Evolutionary conservation across 2,329 filamentous ascomycete genomes (phyloP).

Genomic region (Sclerotinia spermophila): DNA sequence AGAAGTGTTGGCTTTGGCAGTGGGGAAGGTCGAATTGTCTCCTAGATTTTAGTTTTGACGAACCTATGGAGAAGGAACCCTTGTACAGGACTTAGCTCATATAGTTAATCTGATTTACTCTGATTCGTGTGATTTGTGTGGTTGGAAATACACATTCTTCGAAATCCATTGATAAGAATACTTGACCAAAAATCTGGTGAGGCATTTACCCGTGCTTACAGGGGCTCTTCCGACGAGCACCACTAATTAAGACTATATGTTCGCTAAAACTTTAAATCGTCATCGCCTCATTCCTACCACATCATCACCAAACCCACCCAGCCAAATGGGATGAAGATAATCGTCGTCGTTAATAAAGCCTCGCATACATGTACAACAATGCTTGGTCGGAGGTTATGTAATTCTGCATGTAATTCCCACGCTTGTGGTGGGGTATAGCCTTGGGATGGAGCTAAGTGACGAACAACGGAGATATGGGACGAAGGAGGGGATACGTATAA

Average conservation of each 20-base stretch:
- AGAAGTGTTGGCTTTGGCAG: not conserved
- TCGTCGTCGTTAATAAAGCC: not conserved
- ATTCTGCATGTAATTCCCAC: not conserved
- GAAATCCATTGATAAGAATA: not conserved
- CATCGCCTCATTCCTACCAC: constrained; percentile 5
- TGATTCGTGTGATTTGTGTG: not conserved
- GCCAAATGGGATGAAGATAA: not conserved
- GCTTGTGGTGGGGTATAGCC: constrained; percentile 3
- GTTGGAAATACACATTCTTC: not conserved
- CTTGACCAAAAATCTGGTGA: not conserved
- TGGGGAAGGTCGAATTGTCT: not conserved
- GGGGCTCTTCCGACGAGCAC: not conserved
- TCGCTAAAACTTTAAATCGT: not conserved
- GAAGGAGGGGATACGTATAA: constrained; percentile 6
- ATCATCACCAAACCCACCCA: constrained; percentile 13
- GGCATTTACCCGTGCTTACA: not conserved
- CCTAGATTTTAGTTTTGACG: not conserved
- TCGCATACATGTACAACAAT: not conserved
- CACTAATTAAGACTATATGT: not conserved
- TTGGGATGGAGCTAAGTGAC: not conserved
- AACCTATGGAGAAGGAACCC: not conserved
- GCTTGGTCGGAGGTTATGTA: not conserved
- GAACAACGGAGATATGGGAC: not conserved
- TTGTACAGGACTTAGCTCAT: not conserved
- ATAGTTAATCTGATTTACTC: not conserved